Evolutionary conservation across 2,329 filamentous ascomycete genomes (phyloP).

Genomic region (Tetracladium maxilliforme): DNA sequence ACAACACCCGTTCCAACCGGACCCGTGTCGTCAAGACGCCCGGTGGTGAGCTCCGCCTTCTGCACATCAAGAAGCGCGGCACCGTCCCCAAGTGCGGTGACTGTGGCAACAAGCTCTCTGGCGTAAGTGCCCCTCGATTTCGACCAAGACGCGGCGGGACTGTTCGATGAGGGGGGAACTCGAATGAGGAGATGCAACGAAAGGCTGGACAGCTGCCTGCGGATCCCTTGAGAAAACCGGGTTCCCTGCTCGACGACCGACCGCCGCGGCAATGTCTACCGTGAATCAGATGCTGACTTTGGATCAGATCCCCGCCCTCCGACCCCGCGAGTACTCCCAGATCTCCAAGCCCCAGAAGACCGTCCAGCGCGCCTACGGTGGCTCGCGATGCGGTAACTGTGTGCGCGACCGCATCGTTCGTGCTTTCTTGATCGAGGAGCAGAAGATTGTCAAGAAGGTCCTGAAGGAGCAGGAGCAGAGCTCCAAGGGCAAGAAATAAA

Average conservation of each 20-base stretch:
- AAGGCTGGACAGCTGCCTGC: too few relatives aligned
- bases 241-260: too few relatives aligned
- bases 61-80: conserved; percentile 99
- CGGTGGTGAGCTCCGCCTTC: conserved; percentile 85
- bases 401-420: conserved; percentile 96
- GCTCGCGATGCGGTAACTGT: conserved; percentile 96
- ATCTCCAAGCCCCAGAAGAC: conserved; percentile 99
- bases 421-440: conserved; percentile 99
- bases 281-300: too few relatives aligned
- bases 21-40: conserved; percentile 93
- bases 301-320: conserved; percentile 95
- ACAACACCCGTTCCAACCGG: conserved; percentile 98
- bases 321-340: conserved; percentile 92
- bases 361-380: conserved; percentile 95
- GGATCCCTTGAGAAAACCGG: too few relatives aligned
- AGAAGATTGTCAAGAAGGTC: conserved; percentile 99
- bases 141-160: not conserved
- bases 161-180: not conserved
- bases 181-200: too few relatives aligned
- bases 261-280: too few relatives aligned
- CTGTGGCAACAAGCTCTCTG: conserved; percentile 93
- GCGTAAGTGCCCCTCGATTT: conserved; percentile 55
- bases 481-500: conserved; percentile 56
- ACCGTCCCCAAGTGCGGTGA: conserved; percentile 98
- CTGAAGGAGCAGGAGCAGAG: conserved; percentile 93